Percentiles rank a stretch among this genome's conserved stretches.
Evolutionary conservation across 148 eudicot genomes (phyloP).

Genomic region (Chenopodium album): DNA sequence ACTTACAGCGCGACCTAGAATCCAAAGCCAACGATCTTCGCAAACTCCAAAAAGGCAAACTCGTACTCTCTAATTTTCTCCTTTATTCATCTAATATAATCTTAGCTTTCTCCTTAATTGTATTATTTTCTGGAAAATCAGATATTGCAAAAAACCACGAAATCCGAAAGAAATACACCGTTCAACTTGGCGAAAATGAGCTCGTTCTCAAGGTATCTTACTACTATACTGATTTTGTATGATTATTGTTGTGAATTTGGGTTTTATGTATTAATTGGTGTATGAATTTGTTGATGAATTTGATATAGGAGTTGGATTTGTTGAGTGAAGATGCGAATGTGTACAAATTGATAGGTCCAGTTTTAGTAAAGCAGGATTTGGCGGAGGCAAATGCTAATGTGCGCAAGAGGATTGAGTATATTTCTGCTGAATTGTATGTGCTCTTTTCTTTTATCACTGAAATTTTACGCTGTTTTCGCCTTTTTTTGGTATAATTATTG

Average conservation of each 20-base stretch:
- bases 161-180: constrained; percentile 88
- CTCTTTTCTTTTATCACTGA: not conserved
- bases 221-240: not conserved
- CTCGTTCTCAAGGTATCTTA: constrained; percentile 81
- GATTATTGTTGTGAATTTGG: not conserved
- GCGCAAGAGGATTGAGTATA: constrained; percentile 88
- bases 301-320: constrained; percentile 84
- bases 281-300: constrained; percentile 8
- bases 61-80: not conserved
- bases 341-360: constrained; percentile 96
- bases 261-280: not conserved
- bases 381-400: constrained; percentile 98
- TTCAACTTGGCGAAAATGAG: constrained; percentile 97
- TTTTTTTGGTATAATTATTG: not conserved
- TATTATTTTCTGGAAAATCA: constrained; percentile 20
- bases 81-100: not conserved
- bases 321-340: constrained; percentile 94
- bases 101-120: not conserved
- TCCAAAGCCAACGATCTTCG: constrained; percentile 55
- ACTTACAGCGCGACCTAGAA: constrained; percentile 49
- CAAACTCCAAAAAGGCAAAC: constrained; percentile 52
- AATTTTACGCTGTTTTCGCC: not conserved
- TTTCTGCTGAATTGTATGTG: constrained; percentile 92
- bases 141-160: constrained; percentile 94
- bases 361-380: constrained; percentile 95